Base-by-base conservation (phyloP, 805 yeast genomes). In the Candida maesae region DNA sequence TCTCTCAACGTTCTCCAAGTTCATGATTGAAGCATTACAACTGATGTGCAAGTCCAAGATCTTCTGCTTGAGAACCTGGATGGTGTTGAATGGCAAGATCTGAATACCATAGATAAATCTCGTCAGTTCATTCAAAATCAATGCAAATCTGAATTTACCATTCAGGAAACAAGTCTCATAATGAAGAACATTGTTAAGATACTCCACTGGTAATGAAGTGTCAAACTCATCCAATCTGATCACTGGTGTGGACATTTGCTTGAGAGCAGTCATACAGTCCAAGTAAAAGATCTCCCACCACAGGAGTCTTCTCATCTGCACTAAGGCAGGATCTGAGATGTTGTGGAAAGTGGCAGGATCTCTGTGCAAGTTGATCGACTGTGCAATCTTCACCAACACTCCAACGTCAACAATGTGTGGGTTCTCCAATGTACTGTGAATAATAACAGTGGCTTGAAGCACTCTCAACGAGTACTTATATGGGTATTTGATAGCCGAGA, bases 221-320 rank as follows among this genome's bases (percentile, higher is more conserved):
- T 78, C 79, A 54, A 72, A 74, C 50, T 77, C 81, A 39, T 70
- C 74, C 28, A 65, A 59, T 42, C 64, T 62, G 44, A 80, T 74
- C 25, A 74, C 66, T 1, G 84, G 84, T 0, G 78, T 71, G 24
- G 75, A 56, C 53, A 78, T 70, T 36, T 73, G 73, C 46, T 78
- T 76, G 43, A 76, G 70, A 28, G 81, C 70, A 8, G 79, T 73
- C 44, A 75, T 65, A 4, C 76, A 70, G 55, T 79, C 86, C 45
- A 79, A 58, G 20, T 76, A 75, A 46, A 78, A 77, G 7, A 79
- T 74, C 28, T 77, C 79, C 84, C 84, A 79, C 84, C 84, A 79
- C n/a, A 79, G 55, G 39, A 77, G 54, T 53, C 84, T 65, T 56
- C 81, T 65, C 35, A 70, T 64, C 45, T 76, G 78, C 6, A 79